These are phyloP conservation scores for Biscogniauxia mediterranea DNA, from an alignment of 2,329 filamentous ascomycete genomes.

Conservation along the genomic window DNA sequence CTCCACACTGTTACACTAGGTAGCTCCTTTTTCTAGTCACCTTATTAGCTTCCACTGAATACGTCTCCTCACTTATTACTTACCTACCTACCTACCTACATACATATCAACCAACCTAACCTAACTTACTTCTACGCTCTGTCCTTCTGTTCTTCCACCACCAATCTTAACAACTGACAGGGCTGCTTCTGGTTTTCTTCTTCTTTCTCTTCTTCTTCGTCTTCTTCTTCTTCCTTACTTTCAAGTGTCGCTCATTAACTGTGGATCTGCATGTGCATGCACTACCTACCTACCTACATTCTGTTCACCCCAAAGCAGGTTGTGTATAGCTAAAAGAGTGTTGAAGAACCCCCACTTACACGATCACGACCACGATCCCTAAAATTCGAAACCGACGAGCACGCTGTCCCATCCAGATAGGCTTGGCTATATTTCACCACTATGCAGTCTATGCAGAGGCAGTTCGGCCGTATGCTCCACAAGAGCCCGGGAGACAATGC, in stretches of 20 bases:
- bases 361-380: neutral
- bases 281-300: no score
- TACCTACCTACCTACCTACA: neutral
- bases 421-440: constrained; percentile 24
- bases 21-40: neutral
- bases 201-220: no score
- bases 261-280: no score
- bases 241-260: no score
- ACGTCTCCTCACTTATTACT: neutral
- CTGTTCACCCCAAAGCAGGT: no score
- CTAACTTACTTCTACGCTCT: neutral
- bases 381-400: neutral
- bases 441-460: constrained; percentile 72
- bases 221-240: no score
- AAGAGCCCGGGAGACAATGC: constrained; percentile 70
- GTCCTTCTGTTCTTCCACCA: neutral
- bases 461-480: constrained; percentile 70
- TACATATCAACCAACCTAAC: neutral
- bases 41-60: no score
- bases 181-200: no score
- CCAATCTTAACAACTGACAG: neutral
- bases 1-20: neutral
- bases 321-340: neutral
- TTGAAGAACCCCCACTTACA: neutral
- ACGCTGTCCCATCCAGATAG: neutral